phyloP scores from a whole-genome alignment of 352 stramenopile genomes.

The Phytophthora pluvialis region DNA sequence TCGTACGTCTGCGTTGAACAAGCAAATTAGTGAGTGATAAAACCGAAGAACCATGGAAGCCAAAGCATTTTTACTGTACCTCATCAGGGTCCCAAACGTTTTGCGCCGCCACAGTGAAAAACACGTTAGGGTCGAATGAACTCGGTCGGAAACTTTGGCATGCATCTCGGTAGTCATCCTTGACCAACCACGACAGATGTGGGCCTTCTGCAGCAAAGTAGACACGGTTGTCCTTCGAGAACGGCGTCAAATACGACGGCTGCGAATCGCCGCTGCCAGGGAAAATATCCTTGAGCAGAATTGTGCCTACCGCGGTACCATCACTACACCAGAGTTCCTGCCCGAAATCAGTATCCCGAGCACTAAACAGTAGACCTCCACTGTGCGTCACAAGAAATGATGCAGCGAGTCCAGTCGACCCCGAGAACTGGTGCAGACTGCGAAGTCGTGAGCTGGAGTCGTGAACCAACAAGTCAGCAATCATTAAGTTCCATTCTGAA shows the following conservation, averaged over 20 bases:
- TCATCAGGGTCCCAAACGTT: slow-evolving; percentile 68
- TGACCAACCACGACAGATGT: slow-evolving; percentile 70
- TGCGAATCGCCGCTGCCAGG: slow-evolving; percentile 38
- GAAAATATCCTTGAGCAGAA: slow-evolving; percentile 71
- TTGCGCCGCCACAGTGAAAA: slow-evolving; percentile 72
- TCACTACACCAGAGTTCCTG: slow-evolving; percentile 86
- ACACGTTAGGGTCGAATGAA: slow-evolving; percentile 55
- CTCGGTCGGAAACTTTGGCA: slow-evolving; percentile 80
- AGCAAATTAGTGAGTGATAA: slow-evolving; percentile 2
- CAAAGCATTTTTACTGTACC: slow-evolving; percentile 28
- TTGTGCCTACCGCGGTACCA: slow-evolving; percentile 64
- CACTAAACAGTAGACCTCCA: slow-evolving; percentile 45
- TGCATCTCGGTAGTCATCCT: slow-evolving; percentile 46
- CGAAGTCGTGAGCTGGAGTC: slow-evolving; percentile 36
- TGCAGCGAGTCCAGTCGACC: slow-evolving; percentile 3
- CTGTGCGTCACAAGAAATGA: slow-evolving; percentile 33
- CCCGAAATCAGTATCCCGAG: slow-evolving; percentile 19
- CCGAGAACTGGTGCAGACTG: slow-evolving; percentile 22
- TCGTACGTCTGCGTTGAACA: slow-evolving; percentile 64
- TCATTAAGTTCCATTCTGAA: slow-evolving; percentile 40
- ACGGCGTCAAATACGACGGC: slow-evolving; percentile 47
- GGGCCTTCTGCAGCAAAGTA: slow-evolving; percentile 86
- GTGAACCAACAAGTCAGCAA: slow-evolving; percentile 20
- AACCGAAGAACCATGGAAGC: neutral
- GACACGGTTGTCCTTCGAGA: slow-evolving; percentile 64